Evolutionary conservation across 2,329 filamentous ascomycete genomes (phyloP), one percentile per base, ranked within the genome.

Genomic region (Ampelomyces quisqualis): DNA sequence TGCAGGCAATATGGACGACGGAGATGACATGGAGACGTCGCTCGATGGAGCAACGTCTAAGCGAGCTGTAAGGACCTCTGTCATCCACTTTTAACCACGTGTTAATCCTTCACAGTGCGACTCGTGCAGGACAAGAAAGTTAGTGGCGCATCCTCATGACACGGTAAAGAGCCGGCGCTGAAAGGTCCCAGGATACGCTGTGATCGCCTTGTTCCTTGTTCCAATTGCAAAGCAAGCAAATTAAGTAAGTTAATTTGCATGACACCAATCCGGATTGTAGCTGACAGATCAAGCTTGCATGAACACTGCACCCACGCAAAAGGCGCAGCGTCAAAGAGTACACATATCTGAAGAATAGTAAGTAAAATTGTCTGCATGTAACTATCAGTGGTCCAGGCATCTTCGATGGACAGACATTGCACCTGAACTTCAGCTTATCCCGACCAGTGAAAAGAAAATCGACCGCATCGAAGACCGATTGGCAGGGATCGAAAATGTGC

Each of bases 401-500:
- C n/a, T n/a, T n/a, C n/a, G n/a, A n/a, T n/a, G n/a, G n/a, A n/a
- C n/a, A n/a, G n/a, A n/a, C n/a, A n/a, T n/a, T n/a, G n/a, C 9
- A 2, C n/a, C n/a, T 24, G 32, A 11, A n/a, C n/a, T n/a, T n/a
- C n/a, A n/a, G 19, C 49, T 58, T 29, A 31, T 11, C 5, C 7
- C 2, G 7, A 4, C 3, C 27, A 77, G 74, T 58, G 76, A 79
- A 54, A 73, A 68, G 52, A 77, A 78, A 56, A 76, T 79, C 34
- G 75, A 78, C 45, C 55, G 72, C 9, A 77, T 79, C 35, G 75
- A 77, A 50, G 70, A 74, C 20, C 70, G 75, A 11, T 60, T 79
- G 7, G 66, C 67, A 5, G 66, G 67, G n/a, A 76, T 79, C 27
- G 75, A 78, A 47, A 53, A 61, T 34, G 58, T 70, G 7, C 57